Conservation (phyloP, 1,284 basidiomycete genomes). For the Acaromyces ingoldii region DNA sequence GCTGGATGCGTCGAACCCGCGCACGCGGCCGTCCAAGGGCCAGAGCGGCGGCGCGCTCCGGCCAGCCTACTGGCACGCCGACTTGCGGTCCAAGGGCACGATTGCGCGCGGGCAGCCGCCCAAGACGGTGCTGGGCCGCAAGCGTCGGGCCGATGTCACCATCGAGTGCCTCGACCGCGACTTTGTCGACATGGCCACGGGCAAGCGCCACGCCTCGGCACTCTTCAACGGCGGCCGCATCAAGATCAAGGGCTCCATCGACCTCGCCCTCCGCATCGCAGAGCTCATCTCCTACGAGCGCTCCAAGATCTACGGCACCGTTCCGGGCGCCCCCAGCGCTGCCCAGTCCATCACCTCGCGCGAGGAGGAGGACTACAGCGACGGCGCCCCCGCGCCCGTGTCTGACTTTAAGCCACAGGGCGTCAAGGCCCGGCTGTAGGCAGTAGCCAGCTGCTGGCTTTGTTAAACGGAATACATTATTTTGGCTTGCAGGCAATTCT, state of each 20-base stretch:
- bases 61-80: conserved; percentile 38
- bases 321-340: conserved; percentile 11
- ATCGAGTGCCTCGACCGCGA: conserved; percentile 44
- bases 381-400: conserved; percentile 31
- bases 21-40: conserved; percentile 28
- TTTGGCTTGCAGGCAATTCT: too few species aligned
- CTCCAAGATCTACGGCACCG: conserved; percentile 32
- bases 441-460: too few species aligned
- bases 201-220: conserved; percentile 32
- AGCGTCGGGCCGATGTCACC: conserved; percentile 38
- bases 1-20: conserved; percentile 36
- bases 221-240: conserved; percentile 40
- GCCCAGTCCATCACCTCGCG: conserved; percentile 6
- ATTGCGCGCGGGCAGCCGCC: conserved; percentile 41
- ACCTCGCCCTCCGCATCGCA: conserved; percentile 30
- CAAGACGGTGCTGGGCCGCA: conserved; percentile 35
- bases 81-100: conserved; percentile 24
- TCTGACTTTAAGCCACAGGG: too few species aligned
- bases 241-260: conserved; percentile 42
- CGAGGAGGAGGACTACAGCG: conserved; percentile 20
- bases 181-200: conserved; percentile 42
- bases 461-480: too few species aligned
- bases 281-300: conserved; percentile 41
- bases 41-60: conserved; percentile 36
- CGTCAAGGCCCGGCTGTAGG: too few species aligned